Base-by-base conservation (phyloP, 208 protist species). In the Leishmania arabica region DNA sequence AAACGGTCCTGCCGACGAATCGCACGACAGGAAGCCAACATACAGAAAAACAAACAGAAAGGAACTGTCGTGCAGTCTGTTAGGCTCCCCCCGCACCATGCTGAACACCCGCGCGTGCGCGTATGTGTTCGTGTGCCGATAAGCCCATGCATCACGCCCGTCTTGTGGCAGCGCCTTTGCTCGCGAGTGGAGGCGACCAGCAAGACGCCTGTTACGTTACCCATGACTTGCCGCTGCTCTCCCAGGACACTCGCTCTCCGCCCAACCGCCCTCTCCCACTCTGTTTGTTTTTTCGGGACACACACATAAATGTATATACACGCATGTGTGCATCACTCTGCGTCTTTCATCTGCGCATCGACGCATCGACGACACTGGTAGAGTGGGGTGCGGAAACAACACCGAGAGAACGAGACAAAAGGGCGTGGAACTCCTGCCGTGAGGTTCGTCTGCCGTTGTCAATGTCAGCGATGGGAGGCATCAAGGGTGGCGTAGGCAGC, bases 401-500 rank as follows among this genome's bases (percentile, higher is more conserved):
- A 3, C 13, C 24, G 37, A 71, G 17, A 15, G 21, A 71, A 7
- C 9, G 40, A 70, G 1, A 40, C 6, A 11, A 7, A 70, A 70
- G 15, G 6, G 21, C 66, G n/a, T 31, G 17, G 13, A 45, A 71
- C 66, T 42, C 19, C 24, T 34, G 69, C 24, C 7, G 4, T n/a
- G 56, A 62, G 56, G 47, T 11, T n/a, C 13, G 47, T 21, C 24
- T 51, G n/a, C 53, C 49, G 17, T 76, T 76, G 3, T 73, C 47
- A 68, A 34, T 75, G 13, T 8, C 31, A 64, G 42, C 34, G 40
- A 93, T 92, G 91, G 78, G 88, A 15, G 86, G 84, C 37, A 93
- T 95, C 64, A 92, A 90, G n/a, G 93, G 93, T 58, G 90, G 88
- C n/a, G 84, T 97, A 58, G 93, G 93, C 17, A 90, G 83, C 76